Base-by-base conservation (phyloP, 2,329 filamentous ascomycete species). In the Aphanocladium album region DNA sequence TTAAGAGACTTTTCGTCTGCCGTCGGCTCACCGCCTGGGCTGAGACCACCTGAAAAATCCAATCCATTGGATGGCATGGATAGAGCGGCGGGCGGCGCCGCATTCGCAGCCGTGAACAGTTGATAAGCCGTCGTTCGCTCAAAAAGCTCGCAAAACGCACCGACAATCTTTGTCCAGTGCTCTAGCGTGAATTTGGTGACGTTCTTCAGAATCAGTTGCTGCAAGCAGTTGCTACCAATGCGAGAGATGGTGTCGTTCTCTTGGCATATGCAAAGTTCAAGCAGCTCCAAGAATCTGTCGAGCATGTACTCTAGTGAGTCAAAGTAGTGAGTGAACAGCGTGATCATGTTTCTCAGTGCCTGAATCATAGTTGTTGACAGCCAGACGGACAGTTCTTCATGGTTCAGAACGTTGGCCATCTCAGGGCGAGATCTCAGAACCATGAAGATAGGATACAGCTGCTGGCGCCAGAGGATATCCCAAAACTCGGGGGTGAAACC, bases 301-400 rank as follows among this genome's bases (percentile, higher is more conserved):
- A 99, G 83, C 95, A 99, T 99, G 72, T 96, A 96, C 76, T 98
- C 92, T 11, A 99, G 79, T 0, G 92, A 88, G 62, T 96, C 91
- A 66, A 99, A 99, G 75, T 98, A 99, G 75, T 99, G 96, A 0
- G 96, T 99, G 74, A 99, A 99, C 25, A 99, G 84, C 1, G 91
- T 93, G 68, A 99, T 98, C 90, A 99, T 96, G 76, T 98, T 97
- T 62, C 95, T 88, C 60, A 99, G 79, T 2, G 95, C 95, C 73
- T 99, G 95, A 45, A 99, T 99, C 91, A 99, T 97, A 9, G 95
- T 99, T 0, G 95, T 99, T 0, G 95, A 98, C 25, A 99, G 82
- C 95, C 95, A 99, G 2, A 99, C 95, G 0, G 95, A 98, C 21
- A 98, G 82, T 71, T 99, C 95, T 74, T 99, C 96, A 69, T 97